phyloP scores from a whole-genome alignment of 768 basidiomycete species.

The Auricularia cornea region DNA sequence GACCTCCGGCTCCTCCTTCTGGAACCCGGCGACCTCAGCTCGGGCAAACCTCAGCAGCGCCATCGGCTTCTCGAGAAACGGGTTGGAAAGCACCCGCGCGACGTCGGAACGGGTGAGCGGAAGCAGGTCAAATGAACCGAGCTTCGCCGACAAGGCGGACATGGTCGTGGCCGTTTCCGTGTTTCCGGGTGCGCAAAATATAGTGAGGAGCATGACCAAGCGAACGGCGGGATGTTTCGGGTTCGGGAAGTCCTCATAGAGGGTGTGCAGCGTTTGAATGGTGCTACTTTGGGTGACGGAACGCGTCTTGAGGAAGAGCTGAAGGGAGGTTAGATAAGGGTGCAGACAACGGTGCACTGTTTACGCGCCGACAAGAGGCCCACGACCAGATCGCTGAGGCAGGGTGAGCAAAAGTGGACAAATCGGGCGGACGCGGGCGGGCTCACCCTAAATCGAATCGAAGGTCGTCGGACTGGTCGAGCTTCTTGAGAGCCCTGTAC shows the following conservation, averaged over 20 bases:
- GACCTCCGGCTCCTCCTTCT: constrained; percentile 32
- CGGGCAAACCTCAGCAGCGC: constrained; percentile 44
- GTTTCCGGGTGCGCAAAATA: constrained; percentile 37
- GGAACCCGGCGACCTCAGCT: constrained; percentile 34
- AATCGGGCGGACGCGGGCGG: neutral
- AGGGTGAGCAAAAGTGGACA: neutral
- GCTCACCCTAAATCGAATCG: constrained; percentile 54
- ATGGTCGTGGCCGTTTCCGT: neutral
- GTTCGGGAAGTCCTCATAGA: constrained; percentile 62
- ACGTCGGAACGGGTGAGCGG: constrained; percentile 54
- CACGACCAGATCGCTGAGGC: constrained; percentile 43
- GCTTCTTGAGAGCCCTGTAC: constrained; percentile 57
- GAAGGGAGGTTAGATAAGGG: neutral
- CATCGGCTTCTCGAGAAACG: constrained; percentile 55
- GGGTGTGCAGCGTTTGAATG: constrained; percentile 46
- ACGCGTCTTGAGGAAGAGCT: constrained; percentile 66
- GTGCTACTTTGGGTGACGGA: constrained; percentile 46
- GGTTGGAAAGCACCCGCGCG: constrained; percentile 54
- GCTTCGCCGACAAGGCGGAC: constrained; percentile 23
- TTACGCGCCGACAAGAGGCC: constrained; percentile 55
- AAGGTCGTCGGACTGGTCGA: constrained; percentile 57
- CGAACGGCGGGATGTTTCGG: constrained; percentile 46
- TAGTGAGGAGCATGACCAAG: constrained; percentile 62
- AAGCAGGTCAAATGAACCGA: constrained; percentile 46
- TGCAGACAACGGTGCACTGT: neutral